These are phyloP conservation scores for Babesia gibsoni DNA, from an alignment of 169 alveolate genomes.

Conservation along the genomic window DNA sequence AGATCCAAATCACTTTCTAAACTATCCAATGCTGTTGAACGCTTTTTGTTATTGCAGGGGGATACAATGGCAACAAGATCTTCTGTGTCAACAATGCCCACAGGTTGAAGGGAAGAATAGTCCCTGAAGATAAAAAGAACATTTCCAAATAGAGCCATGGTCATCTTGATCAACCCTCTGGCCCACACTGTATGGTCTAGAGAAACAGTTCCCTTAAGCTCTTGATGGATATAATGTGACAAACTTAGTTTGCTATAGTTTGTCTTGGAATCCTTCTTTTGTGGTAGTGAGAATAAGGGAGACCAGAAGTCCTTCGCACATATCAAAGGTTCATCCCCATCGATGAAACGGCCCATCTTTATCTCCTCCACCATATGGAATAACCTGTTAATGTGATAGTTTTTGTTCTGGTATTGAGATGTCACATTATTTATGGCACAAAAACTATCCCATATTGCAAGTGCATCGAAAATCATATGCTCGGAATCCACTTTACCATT, in stretches of 20 bases:
- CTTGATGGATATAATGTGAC: conserved; percentile 3
- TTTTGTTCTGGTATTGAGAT: background rate
- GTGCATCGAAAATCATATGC: conserved; percentile 30
- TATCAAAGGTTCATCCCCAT: background rate
- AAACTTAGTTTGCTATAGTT: background rate
- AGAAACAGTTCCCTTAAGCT: background rate
- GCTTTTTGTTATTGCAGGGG: background rate
- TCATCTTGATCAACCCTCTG: conserved; percentile 17
- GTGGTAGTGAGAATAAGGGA: background rate
- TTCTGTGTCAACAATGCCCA: conserved; percentile 33
- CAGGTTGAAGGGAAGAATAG: conserved; percentile 52
- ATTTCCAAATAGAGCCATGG: conserved; percentile 36
- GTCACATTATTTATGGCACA: conserved; percentile 1
- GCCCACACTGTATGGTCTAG: conserved; percentile 32
- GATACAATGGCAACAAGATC: conserved; percentile 4
- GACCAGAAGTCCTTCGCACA: conserved; percentile 18
- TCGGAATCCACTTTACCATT: conserved; percentile 6
- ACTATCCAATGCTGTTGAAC: background rate
- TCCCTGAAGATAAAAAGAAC: conserved; percentile 39
- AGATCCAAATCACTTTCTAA: conserved; percentile 23
- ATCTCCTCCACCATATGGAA: conserved; percentile 17
- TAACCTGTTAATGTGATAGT: conserved; percentile 10
- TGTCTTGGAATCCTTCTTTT: background rate
- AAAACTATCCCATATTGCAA: conserved; percentile 57
- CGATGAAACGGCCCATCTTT: conserved; percentile 6